Evolutionary conservation across 176 grass and related monocot genomes (phyloP).

Genomic region (Phoenix dactylifera): DNA sequence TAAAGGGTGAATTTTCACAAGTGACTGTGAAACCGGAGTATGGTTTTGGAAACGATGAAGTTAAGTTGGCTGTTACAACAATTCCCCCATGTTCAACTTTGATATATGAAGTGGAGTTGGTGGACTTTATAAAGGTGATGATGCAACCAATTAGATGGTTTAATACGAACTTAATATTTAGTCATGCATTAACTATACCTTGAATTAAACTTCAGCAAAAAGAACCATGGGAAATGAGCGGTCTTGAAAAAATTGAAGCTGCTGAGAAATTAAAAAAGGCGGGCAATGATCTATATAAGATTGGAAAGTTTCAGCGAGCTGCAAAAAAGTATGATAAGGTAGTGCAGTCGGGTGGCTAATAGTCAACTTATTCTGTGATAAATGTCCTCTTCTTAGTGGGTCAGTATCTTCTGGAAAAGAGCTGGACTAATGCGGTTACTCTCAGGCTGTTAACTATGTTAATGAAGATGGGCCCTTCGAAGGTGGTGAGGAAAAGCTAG

Average conservation of each 20-base stretch:
- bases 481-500: slow-evolving; percentile 20
- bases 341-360: background rate
- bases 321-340: slow-evolving; percentile 37
- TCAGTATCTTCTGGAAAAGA: background rate
- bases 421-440: slow-evolving; percentile 10
- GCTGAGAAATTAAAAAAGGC: slow-evolving; percentile 28
- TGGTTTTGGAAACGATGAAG: slow-evolving; percentile 24
- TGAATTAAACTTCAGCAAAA: slow-evolving; percentile 19
- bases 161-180: no score
- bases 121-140: slow-evolving; percentile 35
- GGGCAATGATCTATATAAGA: slow-evolving; percentile 38
- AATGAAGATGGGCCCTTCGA: slow-evolving; percentile 15
- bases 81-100: slow-evolving; percentile 25
- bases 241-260: slow-evolving; percentile 27
- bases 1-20: slow-evolving; percentile 31
- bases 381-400: background rate
- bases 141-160: no score
- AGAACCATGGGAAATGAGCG: slow-evolving; percentile 28
- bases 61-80: slow-evolving; percentile 1
- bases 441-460: slow-evolving; percentile 32
- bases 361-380: background rate
- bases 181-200: background rate
- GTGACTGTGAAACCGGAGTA: slow-evolving; percentile 27
- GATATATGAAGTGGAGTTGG: slow-evolving; percentile 36
- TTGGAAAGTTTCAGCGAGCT: slow-evolving; percentile 26